Evolutionary conservation across 768 basidiomycete genomes (phyloP).

Genomic region (Leccinum boreale): DNA sequence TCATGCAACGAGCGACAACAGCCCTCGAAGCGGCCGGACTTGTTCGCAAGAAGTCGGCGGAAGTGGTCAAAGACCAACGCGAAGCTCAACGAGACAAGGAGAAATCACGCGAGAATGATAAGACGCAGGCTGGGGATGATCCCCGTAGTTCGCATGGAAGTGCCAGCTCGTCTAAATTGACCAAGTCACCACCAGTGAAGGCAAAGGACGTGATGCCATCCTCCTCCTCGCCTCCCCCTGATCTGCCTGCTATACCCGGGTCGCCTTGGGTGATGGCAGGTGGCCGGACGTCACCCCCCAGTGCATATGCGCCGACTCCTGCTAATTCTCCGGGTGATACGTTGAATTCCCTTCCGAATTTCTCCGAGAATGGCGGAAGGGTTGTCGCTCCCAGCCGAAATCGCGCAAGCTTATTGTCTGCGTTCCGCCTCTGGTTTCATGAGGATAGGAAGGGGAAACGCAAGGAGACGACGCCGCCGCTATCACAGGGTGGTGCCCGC

Average conservation of each 20-base stretch:
- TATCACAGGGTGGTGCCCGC: constrained; percentile 19
- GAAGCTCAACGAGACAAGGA: constrained; percentile 44
- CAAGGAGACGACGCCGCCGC: constrained; percentile 42
- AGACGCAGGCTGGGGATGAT: constrained; percentile 47
- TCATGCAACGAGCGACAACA: constrained; percentile 94
- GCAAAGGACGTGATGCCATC: constrained; percentile 41
- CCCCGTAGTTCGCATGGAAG: constrained; percentile 65
- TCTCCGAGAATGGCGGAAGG: constrained; percentile 34
- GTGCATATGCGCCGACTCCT: constrained; percentile 41
- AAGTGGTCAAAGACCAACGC: constrained; percentile 64
- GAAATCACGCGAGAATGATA: constrained; percentile 42
- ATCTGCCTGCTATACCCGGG: constrained; percentile 37
- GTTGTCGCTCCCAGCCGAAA: constrained; percentile 46
- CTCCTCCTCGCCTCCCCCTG: constrained; percentile 52
- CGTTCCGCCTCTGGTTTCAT: constrained; percentile 90
- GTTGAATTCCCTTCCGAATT: constrained; percentile 46
- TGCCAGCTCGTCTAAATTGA: constrained; percentile 53
- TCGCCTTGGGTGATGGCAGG: constrained; percentile 77
- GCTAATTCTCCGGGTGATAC: constrained; percentile 53
- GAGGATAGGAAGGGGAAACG: constrained; percentile 89
- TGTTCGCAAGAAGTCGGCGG: constrained; percentile 77
- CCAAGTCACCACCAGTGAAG: constrained; percentile 67
- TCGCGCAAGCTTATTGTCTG: constrained; percentile 75
- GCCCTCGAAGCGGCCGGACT: constrained; percentile 83
- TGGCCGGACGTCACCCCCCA: constrained; percentile 36